Conservation (phyloP, 345 rosid genomes). For the Eucalyptus shirleyi region DNA sequence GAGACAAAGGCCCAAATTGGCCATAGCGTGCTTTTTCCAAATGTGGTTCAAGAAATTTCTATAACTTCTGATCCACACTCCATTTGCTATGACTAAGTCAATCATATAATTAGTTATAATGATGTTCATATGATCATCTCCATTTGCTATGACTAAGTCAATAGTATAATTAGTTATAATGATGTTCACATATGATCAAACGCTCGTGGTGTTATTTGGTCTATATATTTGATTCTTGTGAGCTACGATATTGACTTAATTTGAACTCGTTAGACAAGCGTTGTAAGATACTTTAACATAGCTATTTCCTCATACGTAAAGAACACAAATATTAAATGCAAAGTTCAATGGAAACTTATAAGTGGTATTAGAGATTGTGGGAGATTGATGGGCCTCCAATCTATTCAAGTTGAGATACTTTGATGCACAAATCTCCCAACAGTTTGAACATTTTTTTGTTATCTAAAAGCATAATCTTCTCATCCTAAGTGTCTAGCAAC, state of each 20-base stretch:
- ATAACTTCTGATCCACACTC: not conserved
- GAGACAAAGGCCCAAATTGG: not conserved
- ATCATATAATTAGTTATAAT: not conserved
- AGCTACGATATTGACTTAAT: not conserved
- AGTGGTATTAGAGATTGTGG: no score
- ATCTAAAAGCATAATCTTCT: not conserved
- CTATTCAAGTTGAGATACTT: no score
- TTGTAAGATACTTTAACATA: not conserved
- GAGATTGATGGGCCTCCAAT: no score
- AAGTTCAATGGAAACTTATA: not conserved
- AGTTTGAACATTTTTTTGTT: no score
- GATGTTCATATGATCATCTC: not conserved
- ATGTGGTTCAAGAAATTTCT: not conserved
- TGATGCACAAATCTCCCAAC: no score
- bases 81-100: not conserved
- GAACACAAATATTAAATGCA: not conserved
- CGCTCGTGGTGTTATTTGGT: not conserved
- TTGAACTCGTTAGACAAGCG: not conserved
- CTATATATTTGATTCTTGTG: not conserved
- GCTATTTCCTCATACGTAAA: not conserved
- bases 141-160: no score
- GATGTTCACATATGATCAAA: not conserved
- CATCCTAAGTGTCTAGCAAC: not conserved
- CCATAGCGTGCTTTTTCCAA: not conserved
- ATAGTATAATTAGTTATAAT: not conserved